phyloP scores from a whole-genome alignment of 495 filamentous ascomycete genomes.

The Aspergillus cavernicola region DNA sequence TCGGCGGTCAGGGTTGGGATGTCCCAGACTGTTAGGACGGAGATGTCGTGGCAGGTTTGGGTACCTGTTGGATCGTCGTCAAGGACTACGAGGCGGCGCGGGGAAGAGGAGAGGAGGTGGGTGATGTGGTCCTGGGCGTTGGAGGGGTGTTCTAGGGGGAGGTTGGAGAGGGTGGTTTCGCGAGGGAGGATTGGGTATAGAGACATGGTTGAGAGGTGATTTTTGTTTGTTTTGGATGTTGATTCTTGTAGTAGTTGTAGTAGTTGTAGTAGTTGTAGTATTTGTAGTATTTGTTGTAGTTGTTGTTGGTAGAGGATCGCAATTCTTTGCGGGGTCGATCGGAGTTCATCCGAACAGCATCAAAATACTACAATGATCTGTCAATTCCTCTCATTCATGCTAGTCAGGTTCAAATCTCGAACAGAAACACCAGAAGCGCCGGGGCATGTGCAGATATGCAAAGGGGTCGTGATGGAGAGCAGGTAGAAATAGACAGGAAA shows the following conservation, averaged over 20 bases:
- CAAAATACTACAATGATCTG: background rate
- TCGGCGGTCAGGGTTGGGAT: constrained; percentile 37
- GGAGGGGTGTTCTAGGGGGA: constrained; percentile 29
- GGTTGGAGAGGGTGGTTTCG: constrained; percentile 27
- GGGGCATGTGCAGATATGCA: constrained; percentile 22
- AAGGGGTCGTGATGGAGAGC: constrained; percentile 9
- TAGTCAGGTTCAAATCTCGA: constrained; percentile 10
- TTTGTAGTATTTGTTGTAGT: background rate
- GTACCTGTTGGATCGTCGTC: constrained; percentile 57
- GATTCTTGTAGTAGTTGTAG: background rate
- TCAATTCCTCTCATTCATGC: constrained; percentile 9
- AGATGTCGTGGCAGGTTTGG: constrained; percentile 54
- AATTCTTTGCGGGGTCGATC: constrained; percentile 1
- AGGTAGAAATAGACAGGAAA: constrained; percentile 3
- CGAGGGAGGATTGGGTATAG: constrained; percentile 27
- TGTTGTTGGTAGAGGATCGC: background rate
- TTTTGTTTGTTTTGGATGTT: background rate
- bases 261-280: background rate
- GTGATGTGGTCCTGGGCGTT: constrained; percentile 36
- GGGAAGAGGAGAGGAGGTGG: constrained; percentile 30
- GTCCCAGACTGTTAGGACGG: constrained; percentile 54
- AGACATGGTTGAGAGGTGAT: constrained; percentile 16
- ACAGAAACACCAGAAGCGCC: constrained; percentile 23
- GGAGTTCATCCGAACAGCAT: constrained; percentile 9
- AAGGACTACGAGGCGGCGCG: constrained; percentile 45